Base-by-base conservation (phyloP, 352 stramenopile species). In the Phytopythium litorale region DNA sequence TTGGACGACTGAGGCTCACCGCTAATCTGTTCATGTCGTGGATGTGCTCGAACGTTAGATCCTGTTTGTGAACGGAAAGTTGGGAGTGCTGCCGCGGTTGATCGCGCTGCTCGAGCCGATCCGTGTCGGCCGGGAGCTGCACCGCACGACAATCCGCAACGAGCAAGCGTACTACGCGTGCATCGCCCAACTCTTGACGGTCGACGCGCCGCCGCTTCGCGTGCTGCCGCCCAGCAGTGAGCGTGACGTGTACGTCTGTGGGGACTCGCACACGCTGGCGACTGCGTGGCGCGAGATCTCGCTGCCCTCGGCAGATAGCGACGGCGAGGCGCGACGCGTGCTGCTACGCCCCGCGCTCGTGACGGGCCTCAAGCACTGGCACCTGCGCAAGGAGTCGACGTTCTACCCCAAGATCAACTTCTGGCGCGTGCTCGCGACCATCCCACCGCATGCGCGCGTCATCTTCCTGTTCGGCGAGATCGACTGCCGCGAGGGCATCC, bases 401-500 rank as follows among this genome's bases (percentile, higher is more conserved):
- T 98, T 98, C 60, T 98, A 98, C 72, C 94, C 96, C 2, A 96
- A 98, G 65, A 65, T 78, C 23, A 96, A 98, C 66, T 96, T 98
- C 56, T 92, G 79, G 76, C 76, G 73, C 35, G 77, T 90, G 4
- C 58, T 94, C 18, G 42, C 70, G 1, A 72, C 68, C 13, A 76
- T 95, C 18, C 88, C 88, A 9, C 65, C 18, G 1, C 67, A 73
- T 13, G 76, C 88, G 3, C 73, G 70, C 6, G 88, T 99, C 8
- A 70, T 98, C 23, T 92, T 98, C 45, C 79, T 97, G 42, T 89
- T 98, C 71, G 94, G 96, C 35, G 96, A 99, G 71, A 98, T 99
- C 59, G 96, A 99, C 63, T 98, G 94, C 64, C 79, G 96, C 15
- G 94, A 98, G 72, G 96, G 94, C 19, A 89, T 98, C 42, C 62